Evolutionary conservation across 2,329 filamentous ascomycete species (phyloP).

Genomic region (Calonectria pauciramosa): DNA sequence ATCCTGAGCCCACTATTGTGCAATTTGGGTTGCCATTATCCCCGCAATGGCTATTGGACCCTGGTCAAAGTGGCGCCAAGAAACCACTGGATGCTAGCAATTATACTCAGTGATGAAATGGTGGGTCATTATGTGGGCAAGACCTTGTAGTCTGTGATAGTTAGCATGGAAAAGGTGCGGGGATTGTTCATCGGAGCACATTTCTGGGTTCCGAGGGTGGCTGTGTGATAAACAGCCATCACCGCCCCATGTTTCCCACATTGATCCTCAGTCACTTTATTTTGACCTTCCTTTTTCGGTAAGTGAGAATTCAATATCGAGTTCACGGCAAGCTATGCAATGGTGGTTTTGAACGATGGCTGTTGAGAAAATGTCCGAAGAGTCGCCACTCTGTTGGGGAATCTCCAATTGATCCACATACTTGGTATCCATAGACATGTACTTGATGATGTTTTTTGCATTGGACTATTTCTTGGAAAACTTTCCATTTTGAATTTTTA

Average conservation of each 20-base stretch:
- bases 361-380: not conserved
- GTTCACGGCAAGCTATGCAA: not conserved
- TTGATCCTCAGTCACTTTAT: not conserved
- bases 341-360: not conserved
- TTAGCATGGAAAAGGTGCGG: not conserved
- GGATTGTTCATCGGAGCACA: not conserved
- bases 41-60: not conserved
- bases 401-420: not conserved
- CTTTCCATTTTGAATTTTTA: too few species aligned
- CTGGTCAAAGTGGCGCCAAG: not conserved
- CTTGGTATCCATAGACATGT: not conserved
- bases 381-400: not conserved
- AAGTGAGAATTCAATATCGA: not conserved
- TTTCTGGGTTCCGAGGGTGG: not conserved
- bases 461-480: not conserved
- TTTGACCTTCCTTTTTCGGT: not conserved
- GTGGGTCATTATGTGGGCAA: not conserved
- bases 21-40: constrained; percentile 4
- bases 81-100: not conserved
- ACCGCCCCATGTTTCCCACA: not conserved
- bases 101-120: not conserved
- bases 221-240: not conserved
- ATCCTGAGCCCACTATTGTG: constrained; percentile 17
- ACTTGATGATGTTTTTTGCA: too few species aligned
- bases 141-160: not conserved